Base-by-base conservation (phyloP, 164 flowering plant genomes). In the Chimonanthus salicifolius region DNA sequence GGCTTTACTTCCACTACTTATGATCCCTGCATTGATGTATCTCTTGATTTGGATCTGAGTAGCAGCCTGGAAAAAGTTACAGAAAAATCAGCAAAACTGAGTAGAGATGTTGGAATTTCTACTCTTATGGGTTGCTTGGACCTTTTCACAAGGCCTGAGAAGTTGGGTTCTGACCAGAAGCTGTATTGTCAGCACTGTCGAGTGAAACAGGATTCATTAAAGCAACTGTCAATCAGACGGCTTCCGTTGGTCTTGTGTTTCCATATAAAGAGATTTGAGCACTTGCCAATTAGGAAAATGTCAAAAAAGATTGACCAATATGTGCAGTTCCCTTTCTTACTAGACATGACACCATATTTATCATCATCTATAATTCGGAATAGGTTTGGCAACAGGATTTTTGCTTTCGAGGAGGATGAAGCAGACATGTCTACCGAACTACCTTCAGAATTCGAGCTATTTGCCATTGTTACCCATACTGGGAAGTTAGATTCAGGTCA, bases 401-500 rank as follows among this genome's bases (percentile, higher is more conserved):
- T 83, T 72, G 73, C 86, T 13, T 83, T 87, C 68, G 90, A 83
- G 72, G 84, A 83, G 7, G 88, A 86, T 58, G 90, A 88, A 64
- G 65, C 77, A n/a, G 90, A 87, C 68, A 64, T 60, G 9, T 86
- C 87, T 8, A 74, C 89, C 4, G 88, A 87, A 47, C 46, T 73
- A 46, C 67, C 70, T 58, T 51, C 75, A n/a, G 75, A 73, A 58
- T 89, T 80, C 70, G 94, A 89, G 77, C 80, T 89, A 58, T 85
- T 85, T 78, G 94, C 94, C 4, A 85, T 89, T 62, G 83, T 89
- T 62, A 77, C 89, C 48, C 94, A 89, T 75, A 79, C 88, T 3
- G 94, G 94, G 63, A 88, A 78, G 79, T 74, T 89, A 5, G 94
- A 88, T 62, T 81, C 90, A 6, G 94, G 94, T 47, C 94, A 89